Evolutionary conservation across 495 filamentous ascomycete species (phyloP), one percentile per base, ranked within the genome.

Genomic region (Tetracladium setigerum): DNA sequence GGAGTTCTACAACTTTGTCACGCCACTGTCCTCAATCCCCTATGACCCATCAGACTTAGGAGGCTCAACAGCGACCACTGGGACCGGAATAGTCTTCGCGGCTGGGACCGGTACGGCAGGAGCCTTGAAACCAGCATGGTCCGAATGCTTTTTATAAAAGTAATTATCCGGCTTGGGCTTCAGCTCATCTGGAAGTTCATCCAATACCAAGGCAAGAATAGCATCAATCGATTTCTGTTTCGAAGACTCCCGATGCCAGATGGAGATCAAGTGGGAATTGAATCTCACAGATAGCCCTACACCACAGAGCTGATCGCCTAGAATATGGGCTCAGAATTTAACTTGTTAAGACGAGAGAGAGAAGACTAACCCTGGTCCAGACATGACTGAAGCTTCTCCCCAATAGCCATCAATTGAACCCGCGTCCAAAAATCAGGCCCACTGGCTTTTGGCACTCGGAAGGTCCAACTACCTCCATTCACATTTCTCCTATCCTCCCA

Each of bases 401-500:
- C 89, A 49, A 94, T 85, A 17, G 84, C 86, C 67, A 94, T 71
- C 61, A 92, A 67, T 52, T 87, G 78, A 22, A 91, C 66, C 49
- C 88, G 79, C 49, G 83, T 83, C 78, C 87, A 95, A 57, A 94
- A 85, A 42, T 86, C 81, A 22, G 77, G 72, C 1, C 82, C 84
- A 46, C 67, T 69, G 37, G 66, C 69, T 67, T 92, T 92, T 16
- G 82, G 82, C 36, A 95, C 82, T 15, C 87, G 77, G 63, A 95
- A 95, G 0, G 84, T 89, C 86, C 87, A 95, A 53, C 81, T 81
- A 19, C 89, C 89, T 15, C 89, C 89, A 19, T 77, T 70, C 38
- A 80, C 66, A 63, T 95, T 95, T 38, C 89, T 76, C 31, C 83
- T 77, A 60, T 95, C 89, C 65, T 95, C 89, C 89, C 89, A 95